A percentile compares a stretch with the other conserved stretches of the same genome.
Conservation (phyloP, 108 stramenopile genomes). For the Asterionellopsis glacialis region DNA sequence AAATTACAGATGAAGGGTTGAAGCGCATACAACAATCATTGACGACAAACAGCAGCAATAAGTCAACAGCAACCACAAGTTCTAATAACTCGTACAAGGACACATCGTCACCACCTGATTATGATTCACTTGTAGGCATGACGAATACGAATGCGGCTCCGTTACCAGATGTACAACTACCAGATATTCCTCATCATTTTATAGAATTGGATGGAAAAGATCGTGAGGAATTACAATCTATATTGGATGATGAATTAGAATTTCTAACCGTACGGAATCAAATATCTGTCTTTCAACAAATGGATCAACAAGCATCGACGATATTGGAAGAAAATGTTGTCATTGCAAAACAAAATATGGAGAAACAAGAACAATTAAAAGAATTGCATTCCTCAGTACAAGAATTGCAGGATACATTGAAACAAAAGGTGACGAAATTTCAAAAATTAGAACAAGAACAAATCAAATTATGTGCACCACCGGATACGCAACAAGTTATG, state of each 20-base stretch:
- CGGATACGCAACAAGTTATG: conserved; percentile 29
- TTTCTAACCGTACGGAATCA: conserved; percentile 37
- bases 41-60: conserved; percentile 5
- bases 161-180: conserved; percentile 35
- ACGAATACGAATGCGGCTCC: neutral
- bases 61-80: neutral
- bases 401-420: conserved; percentile 33
- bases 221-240: conserved; percentile 38
- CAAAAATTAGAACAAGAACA: conserved; percentile 43
- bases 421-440: conserved; percentile 41
- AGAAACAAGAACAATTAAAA: conserved; percentile 33
- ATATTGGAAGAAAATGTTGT: conserved; percentile 43
- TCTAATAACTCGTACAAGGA: neutral
- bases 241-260: conserved; percentile 45
- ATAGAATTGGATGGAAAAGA: conserved; percentile 42
- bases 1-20: conserved; percentile 59
- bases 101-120: conserved; percentile 24
- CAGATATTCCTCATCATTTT: conserved; percentile 52
- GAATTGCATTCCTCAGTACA: conserved; percentile 25
- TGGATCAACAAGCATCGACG: conserved; percentile 28
- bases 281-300: conserved; percentile 29
- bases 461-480: conserved; percentile 39
- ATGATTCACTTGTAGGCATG: conserved; percentile 10
- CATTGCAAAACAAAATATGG: conserved; percentile 42
- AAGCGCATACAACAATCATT: conserved; percentile 34